Percentiles rank a stretch among this genome's conserved stretches.
Evolutionary conservation across 1,284 basidiomycete species (phyloP).

Genomic region (Abortiporus biennis): DNA sequence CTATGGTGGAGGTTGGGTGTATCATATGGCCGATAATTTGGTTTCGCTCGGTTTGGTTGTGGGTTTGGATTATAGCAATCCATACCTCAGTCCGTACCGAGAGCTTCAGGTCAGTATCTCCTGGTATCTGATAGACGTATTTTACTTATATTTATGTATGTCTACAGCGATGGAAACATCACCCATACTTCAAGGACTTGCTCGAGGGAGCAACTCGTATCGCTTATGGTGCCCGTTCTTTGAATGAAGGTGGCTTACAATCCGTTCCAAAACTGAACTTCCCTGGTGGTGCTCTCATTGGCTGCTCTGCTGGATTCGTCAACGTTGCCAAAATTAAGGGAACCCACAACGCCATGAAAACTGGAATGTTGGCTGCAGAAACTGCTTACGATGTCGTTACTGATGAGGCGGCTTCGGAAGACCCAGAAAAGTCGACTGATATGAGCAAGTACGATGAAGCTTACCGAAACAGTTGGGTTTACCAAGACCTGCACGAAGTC

Average conservation of each 20-base stretch:
- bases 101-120: slow-evolving; percentile 76
- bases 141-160: slow-evolving; percentile 8
- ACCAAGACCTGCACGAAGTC: slow-evolving; percentile 85
- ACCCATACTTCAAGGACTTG: slow-evolving; percentile 83
- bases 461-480: slow-evolving; percentile 83
- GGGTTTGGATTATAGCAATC: slow-evolving; percentile 93
- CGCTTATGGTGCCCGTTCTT: slow-evolving; percentile 86
- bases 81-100: slow-evolving; percentile 88
- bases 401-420: slow-evolving; percentile 19
- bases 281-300: slow-evolving; percentile 93
- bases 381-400: slow-evolving; percentile 67
- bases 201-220: slow-evolving; percentile 74
- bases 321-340: slow-evolving; percentile 99
- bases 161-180: slow-evolving; percentile 92
- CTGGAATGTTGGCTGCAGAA: slow-evolving; percentile 95
- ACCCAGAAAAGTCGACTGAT: slow-evolving; percentile 41
- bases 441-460: slow-evolving; percentile 75
- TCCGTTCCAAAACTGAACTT: slow-evolving; percentile 90
- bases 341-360: slow-evolving; percentile 99
- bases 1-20: slow-evolving; percentile 93
- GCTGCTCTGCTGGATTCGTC: slow-evolving; percentile 94
- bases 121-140: not conserved
- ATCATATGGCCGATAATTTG: slow-evolving; percentile 94
- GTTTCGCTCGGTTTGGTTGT: slow-evolving; percentile 91
- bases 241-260: slow-evolving; percentile 96